Percentiles rank a stretch among this genome's conserved stretches.
Evolutionary conservation across 345 rosid species (phyloP).

Genomic region (Moringa oleifera): DNA sequence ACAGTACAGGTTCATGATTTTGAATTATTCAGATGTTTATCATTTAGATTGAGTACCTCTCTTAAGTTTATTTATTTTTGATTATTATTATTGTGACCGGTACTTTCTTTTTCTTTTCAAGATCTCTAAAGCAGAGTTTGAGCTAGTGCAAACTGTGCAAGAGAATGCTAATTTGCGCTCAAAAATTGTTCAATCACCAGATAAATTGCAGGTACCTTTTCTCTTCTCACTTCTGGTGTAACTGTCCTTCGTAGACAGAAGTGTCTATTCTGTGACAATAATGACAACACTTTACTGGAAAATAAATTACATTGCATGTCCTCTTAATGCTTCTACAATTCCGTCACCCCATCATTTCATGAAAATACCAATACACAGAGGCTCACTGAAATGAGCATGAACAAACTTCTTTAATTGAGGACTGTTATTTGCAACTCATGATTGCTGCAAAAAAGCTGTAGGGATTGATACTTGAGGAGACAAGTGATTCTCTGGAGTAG

Average conservation of each 20-base stretch:
- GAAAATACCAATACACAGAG: too few relatives aligned
- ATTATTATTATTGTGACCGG: background rate
- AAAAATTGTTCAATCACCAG: constrained; percentile 90
- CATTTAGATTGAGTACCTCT: background rate
- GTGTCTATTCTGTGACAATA: too few relatives aligned
- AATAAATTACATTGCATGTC: too few relatives aligned
- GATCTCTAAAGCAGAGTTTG: constrained; percentile 78
- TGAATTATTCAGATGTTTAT: background rate
- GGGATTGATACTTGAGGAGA: too few relatives aligned
- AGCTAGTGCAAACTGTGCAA: constrained; percentile 73
- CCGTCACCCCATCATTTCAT: too few relatives aligned
- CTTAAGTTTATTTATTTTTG: background rate
- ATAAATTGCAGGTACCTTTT: constrained; percentile 68
- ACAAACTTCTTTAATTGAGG: too few relatives aligned
- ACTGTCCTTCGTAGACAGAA: background rate
- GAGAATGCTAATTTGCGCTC: constrained; percentile 76
- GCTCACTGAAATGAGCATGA: too few relatives aligned
- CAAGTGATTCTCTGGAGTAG: too few relatives aligned
- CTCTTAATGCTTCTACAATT: too few relatives aligned
- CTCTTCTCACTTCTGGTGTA: constrained; percentile 3
- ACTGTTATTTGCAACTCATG: too few relatives aligned
- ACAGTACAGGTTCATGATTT: background rate
- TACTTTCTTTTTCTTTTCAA: constrained; percentile 23
- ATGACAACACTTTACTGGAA: too few relatives aligned
- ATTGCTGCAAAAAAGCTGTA: too few relatives aligned